Evolutionary conservation across 345 rosid genomes (phyloP), one percentile per base, ranked within the genome.

Genomic region (Angophora floribunda): DNA sequence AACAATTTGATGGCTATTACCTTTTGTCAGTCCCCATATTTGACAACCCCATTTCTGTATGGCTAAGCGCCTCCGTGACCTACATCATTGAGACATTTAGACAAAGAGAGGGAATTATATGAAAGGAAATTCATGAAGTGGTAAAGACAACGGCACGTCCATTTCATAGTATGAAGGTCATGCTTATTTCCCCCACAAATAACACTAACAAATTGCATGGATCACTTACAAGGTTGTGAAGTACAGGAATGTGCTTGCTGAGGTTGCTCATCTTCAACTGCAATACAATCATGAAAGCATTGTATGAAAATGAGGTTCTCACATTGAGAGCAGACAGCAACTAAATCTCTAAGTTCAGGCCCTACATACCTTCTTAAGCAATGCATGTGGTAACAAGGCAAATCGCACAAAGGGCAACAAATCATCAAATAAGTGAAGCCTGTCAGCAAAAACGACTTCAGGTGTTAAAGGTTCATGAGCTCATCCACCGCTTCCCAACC

Each of bases 401-500:
- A 96, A 97, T 89, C 99, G 96, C 85, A 95, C 96, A 88, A 87
- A 93, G 55, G 97, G 95, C 89, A 98, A 88, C 87, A 96, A 88
- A 90, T 94, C 93, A 91, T 90, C 88, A 89, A 96, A 88, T 36
- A 90, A 89, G 87, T 91, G 93, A 91, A 95, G 93, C 94, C 98
- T 95, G 85, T 94, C 99, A 89, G 91, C 85, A 85, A 94, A 95
- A 92, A 93, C 90, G 85, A 65, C 87, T 80, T 93, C 96, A 55
- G 92, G 92, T 41, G 90, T 88, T 87, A 91, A 90, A 90, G 85
- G 88, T 50, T 89, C 87, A 94, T 63, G 55, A 94, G 93, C 89
- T 93, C 95, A 86, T 94, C 95, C 89, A 96, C 91, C 82, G 70
- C 91, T 91, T 96, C 97, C 99, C 99, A 97, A 87, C 96, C 93